These are phyloP conservation scores for Plasmopara muralis DNA, from an alignment of 352 stramenopile genomes.

Conservation along the genomic window DNA sequence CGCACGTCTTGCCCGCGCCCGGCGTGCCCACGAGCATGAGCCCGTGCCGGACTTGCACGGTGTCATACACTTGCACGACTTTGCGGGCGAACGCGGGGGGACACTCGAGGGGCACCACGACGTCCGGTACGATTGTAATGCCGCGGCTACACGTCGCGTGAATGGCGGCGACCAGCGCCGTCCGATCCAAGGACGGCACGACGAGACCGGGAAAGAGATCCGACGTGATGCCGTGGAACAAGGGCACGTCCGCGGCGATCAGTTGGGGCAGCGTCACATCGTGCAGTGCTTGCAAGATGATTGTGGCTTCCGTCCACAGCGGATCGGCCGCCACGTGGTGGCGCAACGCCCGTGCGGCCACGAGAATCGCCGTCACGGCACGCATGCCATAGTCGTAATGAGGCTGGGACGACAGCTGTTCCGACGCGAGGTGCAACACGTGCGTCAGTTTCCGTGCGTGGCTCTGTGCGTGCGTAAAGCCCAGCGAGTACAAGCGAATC, in stretches of 20 bases:
- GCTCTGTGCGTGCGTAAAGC: constrained; percentile 83
- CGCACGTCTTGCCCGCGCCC: constrained; percentile 91
- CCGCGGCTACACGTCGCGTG: constrained; percentile 68
- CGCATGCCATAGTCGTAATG: constrained; percentile 97
- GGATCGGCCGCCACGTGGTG: constrained; percentile 86
- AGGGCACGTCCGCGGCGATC: constrained; percentile 87
- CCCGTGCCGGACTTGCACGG: constrained; percentile 90
- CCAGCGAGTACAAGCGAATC: constrained; percentile 91
- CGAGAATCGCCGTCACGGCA: constrained; percentile 92
- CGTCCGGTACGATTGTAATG: constrained; percentile 54
- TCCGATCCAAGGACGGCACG: constrained; percentile 83
- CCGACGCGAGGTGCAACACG: constrained; percentile 89
- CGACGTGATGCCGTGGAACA: constrained; percentile 91
- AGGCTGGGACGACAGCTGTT: constrained; percentile 91
- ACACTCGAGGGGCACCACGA: constrained; percentile 55
- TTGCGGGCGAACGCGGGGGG: constrained; percentile 85
- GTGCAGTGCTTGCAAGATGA: constrained; percentile 89
- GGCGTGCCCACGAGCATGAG: constrained; percentile 95
- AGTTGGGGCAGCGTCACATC: constrained; percentile 95
- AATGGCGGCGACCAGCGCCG: constrained; percentile 72
- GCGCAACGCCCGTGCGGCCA: constrained; percentile 87
- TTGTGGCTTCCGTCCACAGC: constrained; percentile 88
- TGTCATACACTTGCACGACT: constrained; percentile 94
- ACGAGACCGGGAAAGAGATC: constrained; percentile 90
- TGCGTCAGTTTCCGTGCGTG: constrained; percentile 92